Evolutionary conservation across 805 yeast species (phyloP).

Genomic region (Tetrapisispora taiwanensis): DNA sequence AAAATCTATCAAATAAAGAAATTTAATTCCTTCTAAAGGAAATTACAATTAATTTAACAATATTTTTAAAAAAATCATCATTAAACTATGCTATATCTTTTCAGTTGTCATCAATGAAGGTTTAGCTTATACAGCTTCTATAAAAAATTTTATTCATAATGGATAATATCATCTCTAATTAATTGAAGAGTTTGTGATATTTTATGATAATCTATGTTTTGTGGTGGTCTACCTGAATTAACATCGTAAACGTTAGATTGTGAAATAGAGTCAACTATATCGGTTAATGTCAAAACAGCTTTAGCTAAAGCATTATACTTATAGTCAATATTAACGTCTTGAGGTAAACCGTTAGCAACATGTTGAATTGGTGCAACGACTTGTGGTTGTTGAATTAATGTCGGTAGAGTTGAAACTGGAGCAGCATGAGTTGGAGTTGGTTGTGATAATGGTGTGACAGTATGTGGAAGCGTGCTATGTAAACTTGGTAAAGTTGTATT

Average conservation of each 20-base stretch:
- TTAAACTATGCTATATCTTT: background rate
- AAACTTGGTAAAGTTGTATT: background rate
- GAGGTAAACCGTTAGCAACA: background rate
- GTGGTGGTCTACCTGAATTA: constrained; percentile 1
- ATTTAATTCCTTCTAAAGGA: background rate
- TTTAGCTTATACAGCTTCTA: constrained; percentile 1
- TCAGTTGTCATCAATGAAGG: background rate
- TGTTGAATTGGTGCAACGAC: background rate
- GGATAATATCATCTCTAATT: constrained; percentile 2
- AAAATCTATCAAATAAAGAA: background rate
- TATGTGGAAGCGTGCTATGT: background rate
- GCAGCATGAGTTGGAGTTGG: constrained; percentile 4
- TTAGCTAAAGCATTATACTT: constrained; percentile 1
- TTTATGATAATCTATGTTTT: constrained; percentile 1
- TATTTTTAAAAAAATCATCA: background rate
- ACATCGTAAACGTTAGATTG: background rate
- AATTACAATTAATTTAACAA: background rate
- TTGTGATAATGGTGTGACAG: background rate
- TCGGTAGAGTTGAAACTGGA: background rate
- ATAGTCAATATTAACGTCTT: background rate
- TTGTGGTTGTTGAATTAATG: background rate
- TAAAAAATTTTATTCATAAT: background rate
- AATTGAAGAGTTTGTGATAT: constrained; percentile 4
- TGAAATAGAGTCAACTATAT: constrained; percentile 1
- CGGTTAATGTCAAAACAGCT: constrained; percentile 4